Base-by-base conservation (phyloP, 148 eudicot genomes). In the Vaccinium macrocarpon region DNA sequence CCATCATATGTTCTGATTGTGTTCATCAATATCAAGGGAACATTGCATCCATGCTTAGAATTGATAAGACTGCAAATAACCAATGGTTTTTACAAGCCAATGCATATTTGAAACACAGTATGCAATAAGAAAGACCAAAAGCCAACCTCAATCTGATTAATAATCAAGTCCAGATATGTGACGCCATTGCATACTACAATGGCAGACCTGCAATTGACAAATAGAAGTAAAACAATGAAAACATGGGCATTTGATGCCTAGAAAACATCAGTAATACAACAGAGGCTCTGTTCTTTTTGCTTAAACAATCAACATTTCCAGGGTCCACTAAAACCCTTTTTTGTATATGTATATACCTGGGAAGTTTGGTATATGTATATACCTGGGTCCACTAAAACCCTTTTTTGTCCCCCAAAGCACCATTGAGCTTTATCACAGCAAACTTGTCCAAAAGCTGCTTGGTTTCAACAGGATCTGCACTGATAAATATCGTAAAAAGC, bases 311-410 rank as follows among this genome's bases (percentile, higher is more conserved):
- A 64, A 29, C n/a, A 42, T 81, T 35, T 35, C 73, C 15, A 6
- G 52, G 72, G 93, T 76, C 88, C 90, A 84, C 79, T 76, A 77
- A 89, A 89, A 72, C 93, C 93, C 82, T 88, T 87, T 23, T 86
- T 70, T 53, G 84, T 82, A 6, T 32, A 74, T 70, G 66, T 74
- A 62, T 90, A 82, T 90, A 91, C 93, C 79, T 90, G 82, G 92
- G 46, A 25, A 25, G 23, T 48, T 21, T 0, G 50, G 18, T 18
- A 6, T 32, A 74, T 70, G 66, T 74, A 62, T 90, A 82, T 90
- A 91, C 93, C 79, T 90, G 82, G 92, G 93, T 76, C 88, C 90
- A 84, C 79, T 76, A 77, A 89, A 89, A 72, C 93, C 93, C 82
- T 88, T 87, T 23, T 86, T 70, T 53, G 84, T 82, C 82, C 89